Conservation (phyloP, 345 rosid genomes). For the Linum lewisii region DNA sequence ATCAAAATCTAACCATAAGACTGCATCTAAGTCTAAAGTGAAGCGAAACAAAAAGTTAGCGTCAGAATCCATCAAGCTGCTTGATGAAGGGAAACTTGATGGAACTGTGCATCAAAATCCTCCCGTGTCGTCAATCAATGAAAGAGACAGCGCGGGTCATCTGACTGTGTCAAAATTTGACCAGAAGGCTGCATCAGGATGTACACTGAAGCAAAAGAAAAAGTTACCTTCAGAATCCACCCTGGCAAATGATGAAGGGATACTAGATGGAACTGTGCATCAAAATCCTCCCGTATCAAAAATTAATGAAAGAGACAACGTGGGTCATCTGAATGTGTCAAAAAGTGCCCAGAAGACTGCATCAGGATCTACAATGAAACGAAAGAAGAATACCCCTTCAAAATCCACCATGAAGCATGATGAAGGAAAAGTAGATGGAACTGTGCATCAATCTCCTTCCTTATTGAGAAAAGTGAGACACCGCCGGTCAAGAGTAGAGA, state of each 20-base stretch:
- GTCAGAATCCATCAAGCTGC: neutral
- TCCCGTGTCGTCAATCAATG: no score
- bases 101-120: no score
- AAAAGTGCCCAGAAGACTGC: no score
- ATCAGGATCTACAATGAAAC: no score
- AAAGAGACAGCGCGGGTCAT: neutral
- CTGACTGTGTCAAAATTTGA: neutral
- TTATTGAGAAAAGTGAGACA: neutral
- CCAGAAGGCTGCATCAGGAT: conserved; percentile 2
- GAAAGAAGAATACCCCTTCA: no score
- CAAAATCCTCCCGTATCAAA: neutral
- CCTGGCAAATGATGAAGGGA: conserved; percentile 6
- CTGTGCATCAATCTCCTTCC: neutral
- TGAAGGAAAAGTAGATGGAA: no score
- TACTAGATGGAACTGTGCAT: conserved; percentile 8
- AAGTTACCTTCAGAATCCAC: neutral
- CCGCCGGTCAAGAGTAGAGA: conserved; percentile 5
- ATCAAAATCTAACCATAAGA: no score
- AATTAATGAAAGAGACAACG: neutral
- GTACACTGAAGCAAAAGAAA: conserved; percentile 8
- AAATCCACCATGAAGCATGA: no score
- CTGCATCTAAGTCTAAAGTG: neutral
- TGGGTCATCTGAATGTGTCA: neutral
- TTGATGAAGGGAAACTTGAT: no score
- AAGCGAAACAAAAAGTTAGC: neutral